A percentile compares a stretch with the other conserved stretches of the same genome.
Conservation (phyloP, 2,329 filamentous ascomycete species). For the Alternaria sp. region DNA sequence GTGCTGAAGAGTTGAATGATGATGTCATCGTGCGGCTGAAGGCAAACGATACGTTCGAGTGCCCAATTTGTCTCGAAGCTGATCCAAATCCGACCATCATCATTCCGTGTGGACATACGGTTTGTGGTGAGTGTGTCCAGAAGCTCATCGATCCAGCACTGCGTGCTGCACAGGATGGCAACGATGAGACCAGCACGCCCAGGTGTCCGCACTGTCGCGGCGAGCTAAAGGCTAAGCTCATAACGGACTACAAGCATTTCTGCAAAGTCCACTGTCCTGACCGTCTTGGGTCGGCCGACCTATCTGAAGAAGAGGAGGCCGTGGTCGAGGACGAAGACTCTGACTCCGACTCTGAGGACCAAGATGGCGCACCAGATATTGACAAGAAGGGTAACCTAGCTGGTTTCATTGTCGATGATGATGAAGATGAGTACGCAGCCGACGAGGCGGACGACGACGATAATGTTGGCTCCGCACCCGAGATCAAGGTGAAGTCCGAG, state of each 20-base stretch:
- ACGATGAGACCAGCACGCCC: conserved; percentile 61
- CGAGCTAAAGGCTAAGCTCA: conserved; percentile 69
- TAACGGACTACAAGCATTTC: conserved; percentile 80
- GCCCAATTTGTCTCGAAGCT: conserved; percentile 82
- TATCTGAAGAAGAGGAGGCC: conserved; percentile 26
- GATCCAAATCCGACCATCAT: conserved; percentile 79
- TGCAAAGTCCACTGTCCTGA: conserved; percentile 72
- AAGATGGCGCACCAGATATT: conserved; percentile 53
- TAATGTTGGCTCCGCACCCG: neutral
- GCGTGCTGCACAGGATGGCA: conserved; percentile 57
- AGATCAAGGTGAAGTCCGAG: conserved; percentile 39
- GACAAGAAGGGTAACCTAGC: conserved; percentile 51
- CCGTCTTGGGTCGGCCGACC: conserved; percentile 53
- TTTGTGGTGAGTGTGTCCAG: conserved; percentile 79
- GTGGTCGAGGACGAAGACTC: conserved; percentile 44
- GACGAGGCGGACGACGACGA: conserved; percentile 52
- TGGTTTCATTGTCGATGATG: conserved; percentile 66
- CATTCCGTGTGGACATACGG: conserved; percentile 83
- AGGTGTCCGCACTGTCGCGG: conserved; percentile 82
- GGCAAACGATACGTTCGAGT: conserved; percentile 71
- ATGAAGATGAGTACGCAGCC: conserved; percentile 47
- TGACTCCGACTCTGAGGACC: conserved; percentile 45
- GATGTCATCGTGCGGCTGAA: conserved; percentile 74
- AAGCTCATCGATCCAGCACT: conserved; percentile 70
- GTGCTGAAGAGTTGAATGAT: conserved; percentile 68